Conservation (phyloP, 805 yeast species). For the Lipomyces orientalis region DNA sequence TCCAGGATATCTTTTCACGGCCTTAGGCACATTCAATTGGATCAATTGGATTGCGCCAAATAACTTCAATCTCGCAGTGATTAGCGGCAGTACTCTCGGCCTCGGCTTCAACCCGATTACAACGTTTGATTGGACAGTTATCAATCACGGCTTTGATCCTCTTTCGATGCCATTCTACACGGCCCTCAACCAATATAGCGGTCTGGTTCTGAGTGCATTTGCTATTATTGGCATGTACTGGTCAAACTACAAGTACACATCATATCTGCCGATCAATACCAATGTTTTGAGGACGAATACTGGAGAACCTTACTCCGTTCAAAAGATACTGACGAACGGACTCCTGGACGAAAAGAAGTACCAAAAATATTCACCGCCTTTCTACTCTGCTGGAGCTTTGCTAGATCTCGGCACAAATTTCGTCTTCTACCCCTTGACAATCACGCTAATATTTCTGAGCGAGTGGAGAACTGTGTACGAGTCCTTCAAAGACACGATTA, state of each 20-base stretch:
- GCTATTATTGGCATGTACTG: slow-evolving; percentile 59
- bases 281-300: slow-evolving; percentile 48
- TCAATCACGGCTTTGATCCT: slow-evolving; percentile 49
- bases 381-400: slow-evolving; percentile 56
- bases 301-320: slow-evolving; percentile 52
- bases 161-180: slow-evolving; percentile 50
- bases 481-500: too few relatives aligned
- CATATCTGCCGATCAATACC: slow-evolving; percentile 52
- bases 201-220: slow-evolving; percentile 56
- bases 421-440: slow-evolving; percentile 58
- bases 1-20: slow-evolving; percentile 64
- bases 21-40: slow-evolving; percentile 61
- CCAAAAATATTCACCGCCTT: slow-evolving; percentile 65
- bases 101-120: slow-evolving; percentile 51
- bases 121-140: slow-evolving; percentile 61
- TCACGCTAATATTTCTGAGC: slow-evolving; percentile 53
- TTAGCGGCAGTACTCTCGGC: slow-evolving; percentile 65
- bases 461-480: slow-evolving; percentile 43
- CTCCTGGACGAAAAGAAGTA: slow-evolving; percentile 56
- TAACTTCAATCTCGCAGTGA: slow-evolving; percentile 63
- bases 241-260: slow-evolving; percentile 56
- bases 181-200: slow-evolving; percentile 49
- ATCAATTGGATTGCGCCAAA: slow-evolving; percentile 66
- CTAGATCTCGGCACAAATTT: slow-evolving; percentile 59
- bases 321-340: slow-evolving; percentile 52